Evolutionary conservation across 2,329 filamentous ascomycete species (phyloP), one percentile per base, ranked within the genome.

Genomic region (Fusarium secorum): DNA sequence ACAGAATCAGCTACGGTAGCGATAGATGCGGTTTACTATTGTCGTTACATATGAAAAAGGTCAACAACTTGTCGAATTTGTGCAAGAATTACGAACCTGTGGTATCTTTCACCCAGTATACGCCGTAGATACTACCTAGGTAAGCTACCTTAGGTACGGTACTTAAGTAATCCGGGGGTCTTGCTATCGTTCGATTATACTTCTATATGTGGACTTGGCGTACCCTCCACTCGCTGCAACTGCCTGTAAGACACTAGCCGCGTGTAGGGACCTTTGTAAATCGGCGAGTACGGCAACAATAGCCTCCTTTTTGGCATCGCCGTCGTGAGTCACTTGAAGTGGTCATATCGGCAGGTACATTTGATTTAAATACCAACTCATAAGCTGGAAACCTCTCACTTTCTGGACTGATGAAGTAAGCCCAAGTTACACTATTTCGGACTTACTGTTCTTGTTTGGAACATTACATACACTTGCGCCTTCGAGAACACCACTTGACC

Each of bases 251-350:
- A 41, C n/a, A 52, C 60, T 65, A 66, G 64, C 46, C 28, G 24
- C 28, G 33, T 32, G 36, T 33, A 42, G 57, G 68, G 55, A 59
- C 65, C 39, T 72, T 66, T 66, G 67, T 32, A 41, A 51, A 38
- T 53, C 61, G 14, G 53, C 38, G 44, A 33, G 38, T 15, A 42
- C 17, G 48, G 35, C 18, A 49, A 48, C 13, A n/a, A 26, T 18
- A 22, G 32, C 11, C 35, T 30, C 36, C 32, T 22, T 30, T 35
- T 38, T 13, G 24, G 55, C 17, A 33, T 45, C 28, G 46, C 35
- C 18, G 36, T 20, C 38, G 45, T 68, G 63, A 71, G 39, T 67
- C 62, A 70, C 54, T 26, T 26, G 22, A 28, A 24, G 26, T 30
- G 24, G 32, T 58, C 51, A 45, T 24, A 24, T 17, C 30, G 33